Conservation (phyloP, 2,329 filamentous ascomycete species). For the Neonectria sp. region DNA sequence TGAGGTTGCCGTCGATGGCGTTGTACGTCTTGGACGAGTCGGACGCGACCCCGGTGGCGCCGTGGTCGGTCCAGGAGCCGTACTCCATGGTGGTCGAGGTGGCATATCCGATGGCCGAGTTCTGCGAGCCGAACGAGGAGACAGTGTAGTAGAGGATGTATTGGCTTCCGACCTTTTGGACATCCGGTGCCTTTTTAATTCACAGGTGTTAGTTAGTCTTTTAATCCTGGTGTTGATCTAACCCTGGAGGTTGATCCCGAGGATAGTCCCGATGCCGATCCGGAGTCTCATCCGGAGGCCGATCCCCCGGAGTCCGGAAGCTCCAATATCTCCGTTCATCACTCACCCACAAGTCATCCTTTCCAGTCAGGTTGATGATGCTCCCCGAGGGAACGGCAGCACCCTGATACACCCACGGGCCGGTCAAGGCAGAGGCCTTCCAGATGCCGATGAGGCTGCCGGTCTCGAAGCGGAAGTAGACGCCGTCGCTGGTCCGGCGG, state of each 20-base stretch:
- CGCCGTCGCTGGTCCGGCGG: conserved; percentile 55
- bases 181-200: conserved; percentile 29
- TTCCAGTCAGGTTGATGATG: conserved; percentile 57
- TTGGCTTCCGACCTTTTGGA: conserved; percentile 64
- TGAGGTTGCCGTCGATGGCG: conserved; percentile 72
- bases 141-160: conserved; percentile 80
- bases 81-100: conserved; percentile 63
- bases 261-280: neutral
- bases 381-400: conserved; percentile 56
- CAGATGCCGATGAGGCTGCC: conserved; percentile 58
- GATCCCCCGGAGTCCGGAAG: neutral
- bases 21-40: conserved; percentile 64
- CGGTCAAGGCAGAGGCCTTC: conserved; percentile 54
- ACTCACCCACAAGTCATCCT: conserved; percentile 60
- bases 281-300: neutral
- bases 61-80: conserved; percentile 73
- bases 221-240: neutral
- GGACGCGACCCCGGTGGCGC: conserved; percentile 67
- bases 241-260: conserved; percentile 9
- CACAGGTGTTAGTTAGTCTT: neutral
- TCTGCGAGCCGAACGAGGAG: conserved; percentile 71
- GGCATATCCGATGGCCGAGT: conserved; percentile 72
- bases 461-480: conserved; percentile 61
- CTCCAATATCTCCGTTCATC: neutral
- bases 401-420: conserved; percentile 61